These are phyloP conservation scores for Aspergillus sp. DNA, from an alignment of 2,329 filamentous ascomycete species.

Conservation along the genomic window DNA sequence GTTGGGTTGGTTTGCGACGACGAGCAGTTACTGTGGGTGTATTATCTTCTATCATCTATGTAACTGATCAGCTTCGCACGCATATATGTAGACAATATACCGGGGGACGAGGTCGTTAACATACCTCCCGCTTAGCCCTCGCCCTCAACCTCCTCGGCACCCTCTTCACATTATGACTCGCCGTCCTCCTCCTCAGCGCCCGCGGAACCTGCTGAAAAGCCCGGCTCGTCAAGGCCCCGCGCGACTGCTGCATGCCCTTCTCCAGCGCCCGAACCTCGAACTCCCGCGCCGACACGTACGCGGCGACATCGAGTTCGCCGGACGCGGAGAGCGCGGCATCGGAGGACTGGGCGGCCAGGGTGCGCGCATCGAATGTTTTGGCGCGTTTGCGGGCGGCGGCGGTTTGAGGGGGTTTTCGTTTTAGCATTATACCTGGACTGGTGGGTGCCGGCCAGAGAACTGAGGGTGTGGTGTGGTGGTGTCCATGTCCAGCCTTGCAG, in stretches of 20 bases:
- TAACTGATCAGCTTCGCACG: not conserved
- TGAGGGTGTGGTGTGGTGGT: no score
- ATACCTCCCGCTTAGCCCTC: conserved; percentile 57
- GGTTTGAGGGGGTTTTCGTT: conserved; percentile 25
- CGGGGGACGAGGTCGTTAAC: conserved; percentile 2
- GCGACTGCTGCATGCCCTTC: conserved; percentile 68
- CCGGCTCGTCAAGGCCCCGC: conserved; percentile 54
- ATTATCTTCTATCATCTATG: conserved; percentile 77
- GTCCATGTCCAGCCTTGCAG: no score
- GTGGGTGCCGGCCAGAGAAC: no score
- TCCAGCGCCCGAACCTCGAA: conserved; percentile 85
- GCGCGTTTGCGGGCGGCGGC: conserved; percentile 34
- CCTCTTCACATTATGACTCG: conserved; percentile 88
- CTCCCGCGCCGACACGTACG: conserved; percentile 76
- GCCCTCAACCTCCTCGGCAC: conserved; percentile 69
- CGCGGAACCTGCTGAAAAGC: conserved; percentile 89
- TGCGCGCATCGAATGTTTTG: conserved; percentile 37
- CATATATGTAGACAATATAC: not conserved
- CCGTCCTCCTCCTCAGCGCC: conserved; percentile 74
- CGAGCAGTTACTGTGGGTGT: conserved; percentile 66
- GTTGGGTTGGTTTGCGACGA: conserved; percentile 38
- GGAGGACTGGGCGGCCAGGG: conserved; percentile 37
- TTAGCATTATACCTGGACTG: conserved; percentile 11
- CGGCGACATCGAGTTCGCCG: conserved; percentile 76
- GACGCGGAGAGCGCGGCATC: conserved; percentile 46